Base-by-base conservation (phyloP, 805 yeast species). In the Candida parachauliodes region DNA sequence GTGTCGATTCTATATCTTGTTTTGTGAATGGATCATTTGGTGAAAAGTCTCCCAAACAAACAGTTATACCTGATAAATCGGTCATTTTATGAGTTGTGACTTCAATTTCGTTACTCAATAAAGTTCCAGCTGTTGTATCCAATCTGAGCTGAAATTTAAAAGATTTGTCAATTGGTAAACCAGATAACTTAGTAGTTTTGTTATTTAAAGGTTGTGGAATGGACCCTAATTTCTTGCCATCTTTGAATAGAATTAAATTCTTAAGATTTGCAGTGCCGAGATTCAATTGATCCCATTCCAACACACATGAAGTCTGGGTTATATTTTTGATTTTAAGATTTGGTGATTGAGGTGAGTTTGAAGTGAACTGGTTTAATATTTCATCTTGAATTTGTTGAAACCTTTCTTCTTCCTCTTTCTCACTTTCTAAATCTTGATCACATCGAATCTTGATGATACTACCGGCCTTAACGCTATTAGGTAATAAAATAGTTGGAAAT, bases 31-130 rank as follows among this genome's bases (percentile, higher is more conserved):
- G 65, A 32, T 80, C 79, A 36, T 69, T 66, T 29, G 74, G 67
- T 44, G 79, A 81, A 42, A 89, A 71, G 32, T 84, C 83, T 27
- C 98, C 98, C 37, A 88, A 57, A 59, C 98, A 91, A 1, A 87
- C 83, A 0, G 91, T 88, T 40, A 93, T 88, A 42, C 98, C 98
- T 2, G 87, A 74, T 50, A 93, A 71, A 61, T 93, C 97, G 0
- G 96, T 88, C 97, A 91, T 88, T 54, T 88, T 89, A 58, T 88
- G 98, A 3, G 98, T 93, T 41, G 77, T 81, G 11, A 89, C 77
- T 34, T 73, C 74, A 17, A 91, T 57, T 15, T 62, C 62, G 31
- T 88, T 81, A 8, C 96, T 85, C 52, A 68, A 67, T 51, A 73
- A 86, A 8, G 72, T 70, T n/a, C 98, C 98, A 0, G 97, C 94